Percentiles rank a stretch among this genome's conserved stretches.
Conservation (phyloP, 805 yeast genomes). For the Metschnikowia amazonensis region DNA sequence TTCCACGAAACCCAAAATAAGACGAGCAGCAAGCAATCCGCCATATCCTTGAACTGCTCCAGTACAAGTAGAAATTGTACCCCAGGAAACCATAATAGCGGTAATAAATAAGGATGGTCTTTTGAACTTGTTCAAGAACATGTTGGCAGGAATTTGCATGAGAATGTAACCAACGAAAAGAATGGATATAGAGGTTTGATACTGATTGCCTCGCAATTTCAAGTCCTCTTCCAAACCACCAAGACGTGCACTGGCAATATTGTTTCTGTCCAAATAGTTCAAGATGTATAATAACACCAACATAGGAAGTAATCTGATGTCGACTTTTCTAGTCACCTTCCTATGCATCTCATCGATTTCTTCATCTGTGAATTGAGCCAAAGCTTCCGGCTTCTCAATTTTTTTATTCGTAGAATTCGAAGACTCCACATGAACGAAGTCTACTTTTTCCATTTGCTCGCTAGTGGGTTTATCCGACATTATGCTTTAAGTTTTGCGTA, state of each 20-base stretch:
- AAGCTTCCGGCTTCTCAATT: constrained; percentile 29
- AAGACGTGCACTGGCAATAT: constrained; percentile 51
- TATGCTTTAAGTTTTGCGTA: neutral
- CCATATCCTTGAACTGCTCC: constrained; percentile 44
- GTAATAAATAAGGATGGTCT: constrained; percentile 51
- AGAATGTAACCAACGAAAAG: constrained; percentile 48
- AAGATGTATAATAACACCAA: constrained; percentile 49
- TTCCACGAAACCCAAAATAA: constrained; percentile 46
- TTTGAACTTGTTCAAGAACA: constrained; percentile 44
- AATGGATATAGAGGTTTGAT: constrained; percentile 50
- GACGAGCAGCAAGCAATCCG: constrained; percentile 44
- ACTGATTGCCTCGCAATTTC: constrained; percentile 39
- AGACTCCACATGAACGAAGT: constrained; percentile 12
- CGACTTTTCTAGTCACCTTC: constrained; percentile 45
- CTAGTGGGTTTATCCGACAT: constrained; percentile 3
- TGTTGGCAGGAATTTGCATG: constrained; percentile 48
- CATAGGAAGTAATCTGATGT: constrained; percentile 48
- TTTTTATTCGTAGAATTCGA: neutral
- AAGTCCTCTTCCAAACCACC: constrained; percentile 48
- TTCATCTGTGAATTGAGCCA: constrained; percentile 30
- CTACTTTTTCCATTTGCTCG: constrained; percentile 9
- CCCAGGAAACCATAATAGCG: constrained; percentile 48
- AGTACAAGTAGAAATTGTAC: constrained; percentile 44
- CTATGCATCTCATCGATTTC: constrained; percentile 43
- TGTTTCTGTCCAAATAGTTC: constrained; percentile 50